A percentile compares a stretch with the other conserved stretches of the same genome.
phyloP scores from a whole-genome alignment of 148 eudicot species.

The Polygonum aviculare region DNA sequence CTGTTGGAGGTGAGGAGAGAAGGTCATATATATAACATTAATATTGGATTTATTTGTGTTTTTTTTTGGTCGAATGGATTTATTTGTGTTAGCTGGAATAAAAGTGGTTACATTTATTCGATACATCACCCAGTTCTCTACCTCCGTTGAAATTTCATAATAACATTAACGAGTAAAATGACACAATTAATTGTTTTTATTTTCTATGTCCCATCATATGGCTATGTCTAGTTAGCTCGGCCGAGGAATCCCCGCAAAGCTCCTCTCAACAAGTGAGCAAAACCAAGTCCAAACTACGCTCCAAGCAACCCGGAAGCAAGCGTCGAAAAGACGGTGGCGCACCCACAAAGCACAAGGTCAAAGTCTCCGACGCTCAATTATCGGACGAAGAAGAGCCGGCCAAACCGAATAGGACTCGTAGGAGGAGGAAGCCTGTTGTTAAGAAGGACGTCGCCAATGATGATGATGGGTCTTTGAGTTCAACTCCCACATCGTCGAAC shows the following conservation, averaged over 20 bases:
- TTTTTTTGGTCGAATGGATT: too few relatives aligned
- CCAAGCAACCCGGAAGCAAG: not conserved
- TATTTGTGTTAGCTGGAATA: too few relatives aligned
- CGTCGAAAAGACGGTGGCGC: not conserved
- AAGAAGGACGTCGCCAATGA: not conserved
- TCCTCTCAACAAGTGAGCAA: not conserved
- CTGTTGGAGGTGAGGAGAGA: not conserved
- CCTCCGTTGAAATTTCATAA: too few relatives aligned
- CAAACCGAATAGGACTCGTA: slow-evolving; percentile 38
- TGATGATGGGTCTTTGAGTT: not conserved
- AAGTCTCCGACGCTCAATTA: not conserved
- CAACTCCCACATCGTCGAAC: not conserved
- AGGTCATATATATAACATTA: too few relatives aligned
- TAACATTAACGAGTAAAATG: too few relatives aligned
- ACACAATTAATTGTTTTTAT: too few relatives aligned
- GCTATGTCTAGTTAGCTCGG: not conserved
- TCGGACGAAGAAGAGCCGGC: slow-evolving; percentile 17
- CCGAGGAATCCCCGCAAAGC: not conserved
- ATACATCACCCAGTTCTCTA: too few relatives aligned
- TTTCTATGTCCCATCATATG: too few relatives aligned
- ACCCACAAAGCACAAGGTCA: not conserved
- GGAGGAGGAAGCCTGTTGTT: slow-evolving; percentile 44
- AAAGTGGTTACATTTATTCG: too few relatives aligned
- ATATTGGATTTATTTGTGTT: too few relatives aligned
- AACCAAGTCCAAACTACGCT: not conserved